These are phyloP conservation scores for Alternaria infectoria DNA, from an alignment of 2,329 filamentous ascomycete species.

Conservation along the genomic window DNA sequence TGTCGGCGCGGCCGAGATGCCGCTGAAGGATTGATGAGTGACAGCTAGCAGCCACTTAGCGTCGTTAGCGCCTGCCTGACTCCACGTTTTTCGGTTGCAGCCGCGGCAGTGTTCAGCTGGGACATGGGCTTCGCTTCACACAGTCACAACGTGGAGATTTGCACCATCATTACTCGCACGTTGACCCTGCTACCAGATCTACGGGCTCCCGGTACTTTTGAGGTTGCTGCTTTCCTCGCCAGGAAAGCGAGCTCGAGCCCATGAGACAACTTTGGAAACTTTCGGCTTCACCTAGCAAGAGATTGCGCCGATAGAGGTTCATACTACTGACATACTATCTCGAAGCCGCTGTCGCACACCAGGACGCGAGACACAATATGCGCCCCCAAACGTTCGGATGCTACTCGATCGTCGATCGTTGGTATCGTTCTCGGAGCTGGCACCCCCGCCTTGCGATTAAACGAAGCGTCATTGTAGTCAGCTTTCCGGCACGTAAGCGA, in stretches of 20 bases:
- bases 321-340: background rate
- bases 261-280: background rate
- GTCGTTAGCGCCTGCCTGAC: background rate
- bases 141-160: background rate
- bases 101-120: background rate
- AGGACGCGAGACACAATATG: background rate
- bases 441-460: background rate
- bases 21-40: background rate
- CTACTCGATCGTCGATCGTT: background rate
- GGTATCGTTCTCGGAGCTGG: background rate
- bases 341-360: background rate
- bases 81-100: background rate
- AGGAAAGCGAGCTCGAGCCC: background rate
- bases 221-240: background rate
- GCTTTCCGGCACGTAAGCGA: background rate
- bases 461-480: background rate
- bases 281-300: background rate
- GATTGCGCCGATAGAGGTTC: background rate
- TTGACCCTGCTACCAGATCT: background rate
- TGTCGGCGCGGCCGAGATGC: background rate
- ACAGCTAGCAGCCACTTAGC: background rate
- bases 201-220: background rate
- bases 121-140: background rate
- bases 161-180: background rate
- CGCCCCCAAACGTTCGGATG: background rate